Percentiles rank a stretch among this genome's conserved stretches.
Evolutionary conservation across 345 rosid genomes (phyloP).

Genomic region (Orychophragmus violaceus): DNA sequence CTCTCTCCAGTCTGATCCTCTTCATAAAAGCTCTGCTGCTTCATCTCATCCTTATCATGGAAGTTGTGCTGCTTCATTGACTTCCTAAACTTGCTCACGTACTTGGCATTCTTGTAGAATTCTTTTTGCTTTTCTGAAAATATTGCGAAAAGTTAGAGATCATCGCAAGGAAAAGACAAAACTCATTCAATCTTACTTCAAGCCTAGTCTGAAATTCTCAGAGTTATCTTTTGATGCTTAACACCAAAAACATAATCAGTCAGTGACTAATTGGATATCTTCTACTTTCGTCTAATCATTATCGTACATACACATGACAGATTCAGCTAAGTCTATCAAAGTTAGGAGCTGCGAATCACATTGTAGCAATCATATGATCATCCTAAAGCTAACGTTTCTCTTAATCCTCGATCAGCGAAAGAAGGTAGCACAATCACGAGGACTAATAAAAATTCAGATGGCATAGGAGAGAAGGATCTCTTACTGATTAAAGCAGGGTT

Average conservation of each 20-base stretch:
- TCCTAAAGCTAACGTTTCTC: background rate
- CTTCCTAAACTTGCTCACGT: constrained; percentile 61
- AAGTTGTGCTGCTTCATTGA: constrained; percentile 37
- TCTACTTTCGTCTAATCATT: background rate
- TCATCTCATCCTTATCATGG: constrained; percentile 30
- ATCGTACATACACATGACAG: background rate
- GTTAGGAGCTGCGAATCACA: background rate
- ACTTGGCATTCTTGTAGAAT: constrained; percentile 77
- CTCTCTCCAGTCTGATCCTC: constrained; percentile 8
- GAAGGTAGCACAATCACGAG: too few species aligned
- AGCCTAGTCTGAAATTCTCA: constrained; percentile 3
- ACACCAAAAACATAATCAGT: background rate
- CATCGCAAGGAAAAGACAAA: background rate
- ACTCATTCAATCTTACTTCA: background rate
- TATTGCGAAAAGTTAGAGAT: background rate
- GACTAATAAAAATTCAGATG: too few species aligned
- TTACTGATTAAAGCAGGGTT: constrained; percentile 69
- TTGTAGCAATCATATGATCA: background rate
- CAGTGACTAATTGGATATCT: background rate
- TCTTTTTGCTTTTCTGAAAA: constrained; percentile 62
- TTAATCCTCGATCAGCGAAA: background rate
- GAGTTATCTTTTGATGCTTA: background rate
- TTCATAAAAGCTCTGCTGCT: background rate
- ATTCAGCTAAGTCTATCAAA: background rate
- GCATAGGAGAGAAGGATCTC: background rate